These are phyloP conservation scores for Cicer arietinum DNA, from an alignment of 306 rosid species.

Conservation along the genomic window DNA sequence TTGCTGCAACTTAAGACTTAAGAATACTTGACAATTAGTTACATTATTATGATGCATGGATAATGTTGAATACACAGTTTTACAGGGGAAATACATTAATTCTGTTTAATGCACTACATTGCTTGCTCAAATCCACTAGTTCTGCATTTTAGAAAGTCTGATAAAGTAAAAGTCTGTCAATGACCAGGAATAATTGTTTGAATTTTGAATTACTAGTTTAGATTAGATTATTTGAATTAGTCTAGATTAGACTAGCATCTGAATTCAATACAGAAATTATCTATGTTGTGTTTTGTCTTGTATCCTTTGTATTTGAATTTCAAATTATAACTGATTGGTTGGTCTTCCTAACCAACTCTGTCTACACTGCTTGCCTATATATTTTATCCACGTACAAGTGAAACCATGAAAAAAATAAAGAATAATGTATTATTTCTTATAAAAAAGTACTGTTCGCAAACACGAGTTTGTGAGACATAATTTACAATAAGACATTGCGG, in stretches of 20 bases:
- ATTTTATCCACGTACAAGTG: background rate
- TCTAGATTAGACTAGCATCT: background rate
- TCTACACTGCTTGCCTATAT: background rate
- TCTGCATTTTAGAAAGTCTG: background rate
- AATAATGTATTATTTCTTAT: background rate
- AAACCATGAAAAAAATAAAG: background rate
- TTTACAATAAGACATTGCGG: background rate
- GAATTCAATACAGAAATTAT: background rate
- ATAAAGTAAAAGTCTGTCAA: background rate
- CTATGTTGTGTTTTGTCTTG: background rate
- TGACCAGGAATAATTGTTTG: background rate
- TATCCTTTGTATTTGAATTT: background rate
- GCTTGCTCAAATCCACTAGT: background rate
- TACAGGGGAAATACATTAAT: background rate
- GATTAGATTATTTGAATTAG: background rate
- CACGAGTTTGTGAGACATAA: background rate
- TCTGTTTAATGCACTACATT: conserved; percentile 12
- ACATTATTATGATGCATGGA: conserved; percentile 23
- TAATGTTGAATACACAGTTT: conserved; percentile 1
- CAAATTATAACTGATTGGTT: background rate
- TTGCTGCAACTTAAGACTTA: conserved; percentile 3
- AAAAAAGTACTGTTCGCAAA: background rate
- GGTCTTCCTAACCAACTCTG: background rate
- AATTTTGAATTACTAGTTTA: background rate
- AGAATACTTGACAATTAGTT: background rate